Conservation (phyloP, 2,329 filamentous ascomycete species). For the Pyrenophora tritici-repentis region DNA sequence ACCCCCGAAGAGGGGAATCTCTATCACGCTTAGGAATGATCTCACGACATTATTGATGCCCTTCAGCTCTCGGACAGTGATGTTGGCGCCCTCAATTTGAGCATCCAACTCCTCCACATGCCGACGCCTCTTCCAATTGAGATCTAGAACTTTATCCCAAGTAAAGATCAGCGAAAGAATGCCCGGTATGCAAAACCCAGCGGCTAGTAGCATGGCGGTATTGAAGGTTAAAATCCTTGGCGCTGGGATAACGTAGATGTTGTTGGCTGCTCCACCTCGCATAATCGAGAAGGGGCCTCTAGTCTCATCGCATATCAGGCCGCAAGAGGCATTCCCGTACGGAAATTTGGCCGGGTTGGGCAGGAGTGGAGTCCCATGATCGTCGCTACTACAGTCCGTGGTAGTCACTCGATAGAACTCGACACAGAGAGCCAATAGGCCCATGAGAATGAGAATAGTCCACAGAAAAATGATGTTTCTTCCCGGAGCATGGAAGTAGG, state of each 20-base stretch:
- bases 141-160: conserved; percentile 67
- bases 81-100: conserved; percentile 60
- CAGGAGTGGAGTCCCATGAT: conserved; percentile 45
- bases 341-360: conserved; percentile 51
- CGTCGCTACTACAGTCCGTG: conserved; percentile 50
- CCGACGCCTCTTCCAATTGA: conserved; percentile 61
- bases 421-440: conserved; percentile 64
- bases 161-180: conserved; percentile 66
- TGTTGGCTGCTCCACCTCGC: conserved; percentile 60
- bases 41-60: conserved; percentile 46
- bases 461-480: conserved; percentile 70
- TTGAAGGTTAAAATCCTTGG: conserved; percentile 63
- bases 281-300: conserved; percentile 61
- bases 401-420: conserved; percentile 65
- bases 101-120: conserved; percentile 45
- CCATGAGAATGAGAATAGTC: conserved; percentile 65
- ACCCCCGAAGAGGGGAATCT: conserved; percentile 63
- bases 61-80: conserved; percentile 58
- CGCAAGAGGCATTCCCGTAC: conserved; percentile 53
- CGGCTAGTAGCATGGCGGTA: conserved; percentile 64
- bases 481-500: conserved; percentile 67
- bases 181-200: conserved; percentile 68
- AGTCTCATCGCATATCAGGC: conserved; percentile 53
- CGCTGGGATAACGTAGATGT: conserved; percentile 67
- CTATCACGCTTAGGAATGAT: conserved; percentile 51